Evolutionary conservation across 805 yeast genomes (phyloP).

Genomic region (Candida bentonensis): DNA sequence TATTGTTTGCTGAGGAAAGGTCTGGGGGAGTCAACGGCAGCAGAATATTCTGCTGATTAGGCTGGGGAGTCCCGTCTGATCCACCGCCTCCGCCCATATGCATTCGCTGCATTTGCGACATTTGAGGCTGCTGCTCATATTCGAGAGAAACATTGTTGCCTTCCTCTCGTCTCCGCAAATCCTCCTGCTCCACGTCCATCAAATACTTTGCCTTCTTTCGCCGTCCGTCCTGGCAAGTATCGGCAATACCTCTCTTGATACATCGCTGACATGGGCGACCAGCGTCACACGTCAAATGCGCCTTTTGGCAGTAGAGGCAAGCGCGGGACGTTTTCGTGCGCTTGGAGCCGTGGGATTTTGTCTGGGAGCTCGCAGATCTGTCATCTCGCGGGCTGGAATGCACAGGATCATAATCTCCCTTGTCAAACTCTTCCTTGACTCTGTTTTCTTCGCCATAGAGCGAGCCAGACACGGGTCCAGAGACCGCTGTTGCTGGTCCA

Average conservation of each 20-base stretch:
- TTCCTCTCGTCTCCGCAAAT: background rate
- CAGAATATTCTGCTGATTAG: background rate
- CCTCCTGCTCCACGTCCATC: slow-evolving; percentile 27
- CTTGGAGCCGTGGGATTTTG: too few relatives aligned
- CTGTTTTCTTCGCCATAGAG: too few relatives aligned
- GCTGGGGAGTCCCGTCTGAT: background rate
- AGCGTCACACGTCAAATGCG: slow-evolving; percentile 80
- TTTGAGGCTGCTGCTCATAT: too few relatives aligned
- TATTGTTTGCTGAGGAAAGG: background rate
- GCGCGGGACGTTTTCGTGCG: slow-evolving; percentile 65
- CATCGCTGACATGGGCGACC: slow-evolving; percentile 69
- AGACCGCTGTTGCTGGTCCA: too few relatives aligned
- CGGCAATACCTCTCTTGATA: slow-evolving; percentile 42
- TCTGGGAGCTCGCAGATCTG: too few relatives aligned
- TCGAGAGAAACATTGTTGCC: too few relatives aligned
- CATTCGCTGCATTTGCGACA: too few relatives aligned
- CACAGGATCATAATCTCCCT: too few relatives aligned
- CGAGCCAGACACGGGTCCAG: too few relatives aligned
- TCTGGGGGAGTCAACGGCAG: background rate
- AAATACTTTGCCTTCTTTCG: slow-evolving; percentile 63
- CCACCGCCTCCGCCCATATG: too few relatives aligned
- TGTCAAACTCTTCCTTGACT: too few relatives aligned
- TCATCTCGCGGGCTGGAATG: too few relatives aligned
- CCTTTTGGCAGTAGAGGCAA: slow-evolving; percentile 73
- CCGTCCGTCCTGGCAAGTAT: slow-evolving; percentile 73